Conservation (phyloP, 1,139 yeast genomes). For the Pichia sp. region DNA sequence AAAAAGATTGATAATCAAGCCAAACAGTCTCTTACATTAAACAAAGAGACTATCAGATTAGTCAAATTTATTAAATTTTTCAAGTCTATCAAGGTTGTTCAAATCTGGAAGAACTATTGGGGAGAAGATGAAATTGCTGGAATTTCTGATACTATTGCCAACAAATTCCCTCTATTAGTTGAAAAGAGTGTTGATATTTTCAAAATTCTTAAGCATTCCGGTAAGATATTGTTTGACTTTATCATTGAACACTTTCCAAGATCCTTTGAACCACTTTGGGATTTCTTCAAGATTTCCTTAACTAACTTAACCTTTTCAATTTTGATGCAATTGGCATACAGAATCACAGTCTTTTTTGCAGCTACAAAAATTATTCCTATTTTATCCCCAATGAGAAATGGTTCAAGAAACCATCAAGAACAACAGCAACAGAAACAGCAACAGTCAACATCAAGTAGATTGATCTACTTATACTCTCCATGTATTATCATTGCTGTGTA, state of each 20-base stretch:
- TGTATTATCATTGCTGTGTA: slow-evolving; percentile 92
- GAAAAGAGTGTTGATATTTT: slow-evolving; percentile 15
- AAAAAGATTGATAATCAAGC: slow-evolving; percentile 34
- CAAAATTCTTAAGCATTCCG: slow-evolving; percentile 20
- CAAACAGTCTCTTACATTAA: slow-evolving; percentile 18
- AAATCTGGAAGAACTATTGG: slow-evolving; percentile 3
- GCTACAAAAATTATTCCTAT: slow-evolving; percentile 94
- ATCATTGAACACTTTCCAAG: slow-evolving; percentile 46
- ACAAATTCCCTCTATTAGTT: slow-evolving; percentile 16
- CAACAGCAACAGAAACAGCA: slow-evolving; percentile 6
- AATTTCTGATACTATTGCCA: slow-evolving; percentile 6
- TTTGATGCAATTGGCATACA: slow-evolving; percentile 73
- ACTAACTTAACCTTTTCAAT: slow-evolving; percentile 82
- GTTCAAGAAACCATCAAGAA: no score
- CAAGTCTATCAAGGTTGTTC: slow-evolving; percentile 11
- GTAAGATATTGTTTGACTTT: slow-evolving; percentile 25
- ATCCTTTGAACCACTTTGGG: slow-evolving; percentile 65
- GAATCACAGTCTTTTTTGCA: slow-evolving; percentile 86
- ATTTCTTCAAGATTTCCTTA: slow-evolving; percentile 64
- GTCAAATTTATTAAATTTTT: slow-evolving; percentile 14
- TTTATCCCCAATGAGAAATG: slow-evolving; percentile 39
- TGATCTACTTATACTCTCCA: slow-evolving; percentile 87
- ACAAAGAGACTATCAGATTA: slow-evolving; percentile 8
- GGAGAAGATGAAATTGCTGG: slow-evolving; percentile 4
- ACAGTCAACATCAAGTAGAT: slow-evolving; percentile 42